Conservation (phyloP, 2,329 filamentous ascomycete genomes). For the Colletotrichum filicis region DNA sequence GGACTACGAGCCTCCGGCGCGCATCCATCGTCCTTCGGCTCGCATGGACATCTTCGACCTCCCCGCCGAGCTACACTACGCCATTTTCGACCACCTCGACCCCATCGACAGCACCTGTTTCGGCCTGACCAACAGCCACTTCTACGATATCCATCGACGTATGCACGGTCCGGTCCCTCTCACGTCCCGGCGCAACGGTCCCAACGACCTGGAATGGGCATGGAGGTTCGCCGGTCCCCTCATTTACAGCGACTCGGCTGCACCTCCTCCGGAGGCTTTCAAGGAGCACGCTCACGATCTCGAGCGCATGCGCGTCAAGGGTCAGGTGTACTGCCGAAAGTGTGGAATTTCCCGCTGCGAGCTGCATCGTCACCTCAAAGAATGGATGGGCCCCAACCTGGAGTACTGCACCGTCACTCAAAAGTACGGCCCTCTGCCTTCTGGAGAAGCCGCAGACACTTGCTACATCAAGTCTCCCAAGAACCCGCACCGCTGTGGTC, state of each 20-base stretch:
- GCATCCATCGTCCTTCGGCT: slow-evolving; percentile 58
- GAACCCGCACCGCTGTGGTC: slow-evolving; percentile 67
- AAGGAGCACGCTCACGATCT: slow-evolving; percentile 43
- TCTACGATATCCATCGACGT: slow-evolving; percentile 68
- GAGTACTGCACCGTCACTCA: slow-evolving; percentile 72
- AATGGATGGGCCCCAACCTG: slow-evolving; percentile 65
- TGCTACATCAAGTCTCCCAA: slow-evolving; percentile 71
- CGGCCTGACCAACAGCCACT: slow-evolving; percentile 66
- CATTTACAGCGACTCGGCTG: slow-evolving; percentile 39
- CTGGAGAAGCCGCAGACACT: slow-evolving; percentile 56
- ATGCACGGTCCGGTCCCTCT: slow-evolving; percentile 68
- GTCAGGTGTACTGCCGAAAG: slow-evolving; percentile 71
- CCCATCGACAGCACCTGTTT: slow-evolving; percentile 73
- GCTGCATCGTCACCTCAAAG: slow-evolving; percentile 70
- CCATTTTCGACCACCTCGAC: slow-evolving; percentile 71
- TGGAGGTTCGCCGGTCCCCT: slow-evolving; percentile 67
- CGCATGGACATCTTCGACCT: slow-evolving; percentile 62
- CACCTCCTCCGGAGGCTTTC: slow-evolving; percentile 18
- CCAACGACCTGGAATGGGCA: slow-evolving; percentile 72
- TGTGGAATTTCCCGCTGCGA: slow-evolving; percentile 71
- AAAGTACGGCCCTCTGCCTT: slow-evolving; percentile 63
- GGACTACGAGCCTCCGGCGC: slow-evolving; percentile 64
- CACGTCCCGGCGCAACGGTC: slow-evolving; percentile 66
- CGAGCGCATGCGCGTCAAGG: slow-evolving; percentile 62
- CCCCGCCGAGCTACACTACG: slow-evolving; percentile 69